Percentiles rank a stretch among this genome's conserved stretches.
Conservation (phyloP, 2,329 filamentous ascomycete genomes). For the Pseudogymnoascus sp. region DNA sequence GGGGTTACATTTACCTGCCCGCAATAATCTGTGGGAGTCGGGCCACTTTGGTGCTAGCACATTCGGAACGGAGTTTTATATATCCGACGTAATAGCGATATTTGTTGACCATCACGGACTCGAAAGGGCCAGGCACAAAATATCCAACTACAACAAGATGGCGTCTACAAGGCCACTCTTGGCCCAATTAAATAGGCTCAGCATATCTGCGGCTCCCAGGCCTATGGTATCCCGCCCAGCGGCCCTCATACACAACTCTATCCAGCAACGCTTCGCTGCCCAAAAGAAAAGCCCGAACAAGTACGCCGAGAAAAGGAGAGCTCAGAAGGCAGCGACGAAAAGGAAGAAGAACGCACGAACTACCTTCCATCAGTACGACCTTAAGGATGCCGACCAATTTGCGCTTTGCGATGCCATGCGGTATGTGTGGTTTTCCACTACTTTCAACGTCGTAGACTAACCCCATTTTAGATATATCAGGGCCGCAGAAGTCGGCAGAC, state of each 20-base stretch:
- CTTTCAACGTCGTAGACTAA: conserved; percentile 21
- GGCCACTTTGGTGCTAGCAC: not conserved
- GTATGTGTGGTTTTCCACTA: conserved; percentile 38
- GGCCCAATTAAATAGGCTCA: conserved; percentile 29
- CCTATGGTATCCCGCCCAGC: conserved; percentile 13
- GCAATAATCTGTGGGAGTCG: conserved; percentile 7
- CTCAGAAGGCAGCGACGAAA: conserved; percentile 17
- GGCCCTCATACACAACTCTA: conserved; percentile 18
- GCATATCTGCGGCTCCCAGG: conserved; percentile 16
- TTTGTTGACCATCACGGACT: not conserved
- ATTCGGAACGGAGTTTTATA: not conserved
- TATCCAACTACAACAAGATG: conserved; percentile 21
- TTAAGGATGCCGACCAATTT: conserved; percentile 51
- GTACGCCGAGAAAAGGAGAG: conserved; percentile 20
- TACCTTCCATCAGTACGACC: conserved; percentile 29
- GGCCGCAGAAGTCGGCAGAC: conserved; percentile 81
- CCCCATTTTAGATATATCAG: conserved; percentile 64
- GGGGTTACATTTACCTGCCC: conserved; percentile 8
- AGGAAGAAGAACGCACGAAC: conserved; percentile 30
- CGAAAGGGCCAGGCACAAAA: not conserved
- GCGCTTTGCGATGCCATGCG: conserved; percentile 89
- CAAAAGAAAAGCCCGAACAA: conserved; percentile 16
- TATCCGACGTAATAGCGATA: conserved; percentile 1
- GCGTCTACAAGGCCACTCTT: conserved; percentile 24
- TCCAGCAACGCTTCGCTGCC: conserved; percentile 17